Evolutionary conservation across 2,329 filamentous ascomycete species (phyloP), one percentile per base, ranked within the genome.

Genomic region (Cladosporium sp.): DNA sequence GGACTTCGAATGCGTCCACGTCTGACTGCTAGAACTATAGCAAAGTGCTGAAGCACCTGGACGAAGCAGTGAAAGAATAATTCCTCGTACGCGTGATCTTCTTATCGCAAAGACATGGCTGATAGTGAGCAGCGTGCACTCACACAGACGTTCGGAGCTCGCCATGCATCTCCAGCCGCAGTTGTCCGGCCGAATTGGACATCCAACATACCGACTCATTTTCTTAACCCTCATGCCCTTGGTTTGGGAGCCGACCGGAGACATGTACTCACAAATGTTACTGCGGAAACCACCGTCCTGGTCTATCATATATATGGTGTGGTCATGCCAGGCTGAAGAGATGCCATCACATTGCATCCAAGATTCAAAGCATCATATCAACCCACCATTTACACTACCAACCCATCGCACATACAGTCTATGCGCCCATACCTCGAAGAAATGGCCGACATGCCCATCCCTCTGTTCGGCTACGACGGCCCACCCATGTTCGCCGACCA

Each of bases 381-480:
- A 55, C 6, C 8, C 4, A 36, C 18, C 18, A 55, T 8, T 14
- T 34, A 18, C 52, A 34, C 12, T 30, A 41, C 32, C 34, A 36
- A 26, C 2, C 14, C 15, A 58, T 21, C 47, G 18, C 21, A 55
- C 6, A 15, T 6, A 32, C 41, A 38, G n/a, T 38, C 32, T 26
- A 52, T 63, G 47, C 60, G 60, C 24, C 60, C 60, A 34, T 63
- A 54, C 34, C 60, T 63, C 47, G 60, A 63, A 63, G 47, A 63
- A 55, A 63, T 63, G 60, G 60, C 60, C 49, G 60, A 63, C 60
- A 63, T 63, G 49, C 60, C 60, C 51, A 30, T 57, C 8, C 24
- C 62, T 21, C 51, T 57, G 3, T 58, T 47, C 18, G 71, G 71
- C 54, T 65, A 67, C 41, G 66, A 59, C 14, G 24, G 58, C 24